Percentiles rank a stretch among this genome's conserved stretches.
Evolutionary conservation across 1,284 basidiomycete genomes (phyloP).

Genomic region (Inonotus hispidus): DNA sequence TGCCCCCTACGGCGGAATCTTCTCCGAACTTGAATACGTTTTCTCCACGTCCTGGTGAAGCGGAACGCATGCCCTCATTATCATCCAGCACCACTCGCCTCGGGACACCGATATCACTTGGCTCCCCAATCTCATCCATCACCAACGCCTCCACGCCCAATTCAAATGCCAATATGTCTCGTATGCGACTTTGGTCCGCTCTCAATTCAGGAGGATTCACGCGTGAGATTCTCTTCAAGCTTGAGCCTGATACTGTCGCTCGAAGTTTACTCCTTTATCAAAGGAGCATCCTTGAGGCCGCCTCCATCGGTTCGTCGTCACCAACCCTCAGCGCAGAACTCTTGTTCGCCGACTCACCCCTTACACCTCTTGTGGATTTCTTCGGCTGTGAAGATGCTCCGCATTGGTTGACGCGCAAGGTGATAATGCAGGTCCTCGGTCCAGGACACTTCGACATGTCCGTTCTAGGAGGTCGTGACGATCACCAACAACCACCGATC

Average conservation of each 20-base stretch:
- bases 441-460: constrained; percentile 35
- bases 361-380: constrained; percentile 32
- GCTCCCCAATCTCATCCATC: background rate
- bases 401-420: constrained; percentile 71
- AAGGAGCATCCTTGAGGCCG: constrained; percentile 40
- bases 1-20: constrained; percentile 32
- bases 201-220: constrained; percentile 64
- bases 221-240: constrained; percentile 51
- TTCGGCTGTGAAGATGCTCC: constrained; percentile 65
- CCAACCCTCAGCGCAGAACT: constrained; percentile 36
- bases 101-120: constrained; percentile 17
- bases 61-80: constrained; percentile 39
- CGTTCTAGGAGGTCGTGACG: background rate
- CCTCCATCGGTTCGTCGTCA: constrained; percentile 29
- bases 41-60: constrained; percentile 52
- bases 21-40: constrained; percentile 51
- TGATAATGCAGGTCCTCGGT: constrained; percentile 64
- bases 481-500: constrained; percentile 35
- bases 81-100: constrained; percentile 40
- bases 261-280: constrained; percentile 57
- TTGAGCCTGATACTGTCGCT: constrained; percentile 54
- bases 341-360: constrained; percentile 12
- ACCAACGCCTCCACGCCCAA: constrained; percentile 5
- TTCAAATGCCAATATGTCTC: constrained; percentile 19
- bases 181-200: constrained; percentile 35